Evolutionary conservation across 768 basidiomycete genomes (phyloP), one percentile per base, ranked within the genome.

Genomic region (Hemileccinum rubropunctum): DNA sequence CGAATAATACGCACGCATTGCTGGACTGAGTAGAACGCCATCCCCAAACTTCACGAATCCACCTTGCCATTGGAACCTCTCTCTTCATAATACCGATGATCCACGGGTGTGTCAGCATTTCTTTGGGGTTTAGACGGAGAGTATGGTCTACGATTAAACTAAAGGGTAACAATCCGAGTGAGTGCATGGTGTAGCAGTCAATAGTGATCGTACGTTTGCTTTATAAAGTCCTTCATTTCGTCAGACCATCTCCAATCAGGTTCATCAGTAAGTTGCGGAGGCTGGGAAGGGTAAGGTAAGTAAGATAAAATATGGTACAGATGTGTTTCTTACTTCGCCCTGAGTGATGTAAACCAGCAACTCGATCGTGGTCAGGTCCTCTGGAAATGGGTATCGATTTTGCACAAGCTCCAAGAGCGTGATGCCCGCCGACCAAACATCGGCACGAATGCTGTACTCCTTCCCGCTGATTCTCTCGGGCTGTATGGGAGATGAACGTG

Each of bases 361-460:
- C 64, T 98, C 95, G 66, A 98, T 95, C n/a, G 91, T 84, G 6
- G 91, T 84, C 26, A 97, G 76, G 63, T 97, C 92, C 33, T 80
- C 83, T 3, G 94, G 89, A 74, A 97, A 98, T 10, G 97, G 97
- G 76, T 97, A 98, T 36, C 88, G 83, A 61, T 95, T 97, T 62
- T 91, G 82, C 6, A 95, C 89, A 20, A 99, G 81, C 71, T 98
- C 97, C 58, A 98, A 79, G 30, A 99, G 77, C 0, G 94, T 90
- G 39, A 99, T 87, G 20, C 95, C 97, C 13, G 93, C 88, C 1
- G 95, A 98, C 97, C 97, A 99, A 20, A 99, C 95, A 66, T 99
- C 95, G 33, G 95, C 91, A 50, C 91, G 84, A 61, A 97, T 95
- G 28, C 91, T 91, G 67, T 97, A 99, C 57, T 88, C 83, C 48